Evolutionary conservation across 169 alveolate species (phyloP).

Genomic region (Plasmodium vivax): DNA sequence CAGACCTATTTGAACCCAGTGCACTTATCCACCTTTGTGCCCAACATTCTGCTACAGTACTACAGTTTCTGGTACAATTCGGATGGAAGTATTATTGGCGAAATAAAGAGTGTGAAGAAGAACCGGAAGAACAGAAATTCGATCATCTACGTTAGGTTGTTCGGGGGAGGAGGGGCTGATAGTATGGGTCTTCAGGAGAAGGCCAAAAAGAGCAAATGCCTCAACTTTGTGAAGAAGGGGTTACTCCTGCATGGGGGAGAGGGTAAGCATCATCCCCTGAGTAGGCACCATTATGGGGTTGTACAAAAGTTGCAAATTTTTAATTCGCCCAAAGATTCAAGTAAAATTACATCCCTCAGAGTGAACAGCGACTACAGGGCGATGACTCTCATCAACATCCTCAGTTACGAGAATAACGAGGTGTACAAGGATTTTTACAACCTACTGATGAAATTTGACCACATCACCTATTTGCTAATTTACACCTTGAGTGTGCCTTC

Average conservation of each 20-base stretch:
- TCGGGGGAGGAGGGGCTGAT: neutral
- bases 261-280: neutral
- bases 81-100: conserved; percentile 67
- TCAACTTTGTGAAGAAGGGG: neutral
- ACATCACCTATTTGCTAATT: conserved; percentile 55
- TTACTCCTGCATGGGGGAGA: neutral
- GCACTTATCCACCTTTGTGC: conserved; percentile 56
- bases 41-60: conserved; percentile 32
- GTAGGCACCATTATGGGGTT: conserved; percentile 20
- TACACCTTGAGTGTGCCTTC: conserved; percentile 46
- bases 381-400: conserved; percentile 52
- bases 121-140: conserved; percentile 59
- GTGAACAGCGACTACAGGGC: conserved; percentile 50
- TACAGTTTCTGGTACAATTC: conserved; percentile 55
- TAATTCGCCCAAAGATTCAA: conserved; percentile 13
- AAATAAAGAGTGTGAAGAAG: conserved; percentile 41
- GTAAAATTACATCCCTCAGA: conserved; percentile 40
- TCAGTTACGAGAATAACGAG: conserved; percentile 62
- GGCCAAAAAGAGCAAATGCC: neutral
- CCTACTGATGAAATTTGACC: conserved; percentile 52
- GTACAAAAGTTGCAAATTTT: conserved; percentile 40
- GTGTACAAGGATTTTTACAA: conserved; percentile 65
- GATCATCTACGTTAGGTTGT: conserved; percentile 42
- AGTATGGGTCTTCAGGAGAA: neutral
- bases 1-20: conserved; percentile 43